These are phyloP conservation scores for Hortaea werneckii DNA, from an alignment of 2,329 filamentous ascomycete species.

Conservation along the genomic window DNA sequence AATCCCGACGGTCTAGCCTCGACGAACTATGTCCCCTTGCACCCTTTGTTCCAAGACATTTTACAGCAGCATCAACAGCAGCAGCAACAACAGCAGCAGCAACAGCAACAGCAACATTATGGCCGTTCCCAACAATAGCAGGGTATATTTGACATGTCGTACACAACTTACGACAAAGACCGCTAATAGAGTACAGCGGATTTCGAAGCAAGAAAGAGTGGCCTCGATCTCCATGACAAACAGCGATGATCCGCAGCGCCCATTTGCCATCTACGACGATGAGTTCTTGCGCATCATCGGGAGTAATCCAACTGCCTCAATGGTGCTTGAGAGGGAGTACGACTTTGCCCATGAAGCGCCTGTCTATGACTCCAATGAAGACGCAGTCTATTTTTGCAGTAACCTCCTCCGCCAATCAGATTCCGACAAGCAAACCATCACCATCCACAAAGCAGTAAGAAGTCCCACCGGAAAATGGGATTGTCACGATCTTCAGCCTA, in stretches of 20 bases:
- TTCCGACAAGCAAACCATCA: slow-evolving; percentile 11
- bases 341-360: slow-evolving; percentile 30
- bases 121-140: too few species aligned
- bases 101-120: too few species aligned
- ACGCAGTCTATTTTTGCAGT: slow-evolving; percentile 34
- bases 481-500: slow-evolving; percentile 26
- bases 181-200: too few species aligned
- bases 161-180: too few species aligned
- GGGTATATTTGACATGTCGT: too few species aligned
- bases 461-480: slow-evolving; percentile 29
- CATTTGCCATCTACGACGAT: slow-evolving; percentile 19
- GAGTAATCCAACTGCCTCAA: slow-evolving; percentile 9
- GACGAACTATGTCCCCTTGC: too few species aligned
- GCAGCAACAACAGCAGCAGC: too few species aligned
- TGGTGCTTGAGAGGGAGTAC: slow-evolving; percentile 16
- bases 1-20: too few species aligned
- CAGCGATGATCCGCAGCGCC: slow-evolving; percentile 8
- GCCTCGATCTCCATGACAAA: not conserved
- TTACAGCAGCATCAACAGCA: too few species aligned
- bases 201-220: not conserved
- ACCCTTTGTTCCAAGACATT: too few species aligned
- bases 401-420: slow-evolving; percentile 20
- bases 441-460: slow-evolving; percentile 17
- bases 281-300: slow-evolving; percentile 19
- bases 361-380: slow-evolving; percentile 24